Evolutionary conservation across 1,284 basidiomycete species (phyloP).

Genomic region (Heterobasidion irregulare): DNA sequence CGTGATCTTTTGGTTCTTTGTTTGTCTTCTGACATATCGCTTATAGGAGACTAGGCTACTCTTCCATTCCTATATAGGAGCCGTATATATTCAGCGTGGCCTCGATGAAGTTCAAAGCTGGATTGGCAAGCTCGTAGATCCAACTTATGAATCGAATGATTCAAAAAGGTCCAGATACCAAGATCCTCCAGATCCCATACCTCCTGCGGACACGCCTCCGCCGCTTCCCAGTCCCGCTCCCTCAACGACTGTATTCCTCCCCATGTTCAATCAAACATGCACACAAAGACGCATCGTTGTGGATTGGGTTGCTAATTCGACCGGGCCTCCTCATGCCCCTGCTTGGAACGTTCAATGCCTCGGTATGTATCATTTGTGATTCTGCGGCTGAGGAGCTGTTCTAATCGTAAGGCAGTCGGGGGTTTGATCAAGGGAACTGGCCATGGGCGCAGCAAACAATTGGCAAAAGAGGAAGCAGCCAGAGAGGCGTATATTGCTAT

Average conservation of each 20-base stretch:
- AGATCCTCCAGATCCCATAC: slow-evolving; percentile 6
- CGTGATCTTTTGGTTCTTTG: not conserved
- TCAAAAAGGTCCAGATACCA: not conserved
- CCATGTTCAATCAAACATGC: slow-evolving; percentile 61
- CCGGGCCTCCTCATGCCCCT: slow-evolving; percentile 57
- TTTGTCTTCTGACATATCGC: slow-evolving; percentile 7
- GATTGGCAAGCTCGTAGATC: slow-evolving; percentile 45
- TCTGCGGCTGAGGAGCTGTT: not conserved
- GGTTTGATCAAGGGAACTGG: slow-evolving; percentile 59
- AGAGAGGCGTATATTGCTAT: slow-evolving; percentile 58
- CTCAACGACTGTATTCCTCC: slow-evolving; percentile 8
- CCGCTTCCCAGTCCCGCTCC: slow-evolving; percentile 18
- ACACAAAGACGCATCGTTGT: slow-evolving; percentile 52
- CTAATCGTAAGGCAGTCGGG: slow-evolving; percentile 39
- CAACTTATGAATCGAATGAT: slow-evolving; percentile 18
- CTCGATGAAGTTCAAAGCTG: slow-evolving; percentile 43
- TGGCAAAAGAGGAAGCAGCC: slow-evolving; percentile 69
- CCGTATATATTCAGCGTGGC: slow-evolving; percentile 49
- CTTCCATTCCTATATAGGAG: slow-evolving; percentile 63
- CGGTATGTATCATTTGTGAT: slow-evolving; percentile 15
- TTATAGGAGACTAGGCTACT: slow-evolving; percentile 47
- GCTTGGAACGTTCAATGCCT: slow-evolving; percentile 55
- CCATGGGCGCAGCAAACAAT: slow-evolving; percentile 53
- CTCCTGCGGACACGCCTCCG: slow-evolving; percentile 18
- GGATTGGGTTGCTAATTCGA: slow-evolving; percentile 48